Evolutionary conservation across 148 eudicot genomes (phyloP), one percentile per base, ranked within the genome.

Genomic region (Drosera capensis): DNA sequence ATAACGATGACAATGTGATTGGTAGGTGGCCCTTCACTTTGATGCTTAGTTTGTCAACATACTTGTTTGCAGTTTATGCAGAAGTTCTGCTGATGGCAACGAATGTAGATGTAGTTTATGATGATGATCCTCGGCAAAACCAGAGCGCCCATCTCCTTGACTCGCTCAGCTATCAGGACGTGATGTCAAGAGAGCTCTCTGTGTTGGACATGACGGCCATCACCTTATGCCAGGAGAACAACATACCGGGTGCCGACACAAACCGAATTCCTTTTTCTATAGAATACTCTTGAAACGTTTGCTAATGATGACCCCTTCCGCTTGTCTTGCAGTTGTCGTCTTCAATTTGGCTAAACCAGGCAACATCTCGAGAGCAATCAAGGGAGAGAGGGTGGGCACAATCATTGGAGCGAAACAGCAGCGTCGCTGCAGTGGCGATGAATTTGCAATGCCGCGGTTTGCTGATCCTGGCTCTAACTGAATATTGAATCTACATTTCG

Each of bases 141-240:
- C 82, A 88, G 18, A 75, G 85, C 64, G 99, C 99, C 20, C 58
- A 56, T 40, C 68, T 90, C 39, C 86, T 78, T 21, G 95, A 90
- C 46, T 63, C 65, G 41, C 55, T 85, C 8, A 85, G 94, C 34
- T 90, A 90, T 63, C 99, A 90, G 15, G 99, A 90, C 22, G 99
- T 90, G 48, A 77, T 50, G 29, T 76, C 86, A 23, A 76, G 63
- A 66, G 95, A 90, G 53, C 94, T 90, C 35, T 73, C 82, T 15
- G 99, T 90, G 30, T 85, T 90, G 99, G 99, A 90, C 59, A 26
- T 90, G 88, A 90, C 99, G 25, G 99, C 95, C 53, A 78, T 90
- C 58, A 90, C 99, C 23, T 66, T 90, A 71, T 90, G 95, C 75
- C 94, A 90, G 60, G 99, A 90, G 50, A 90, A 90, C 54, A 79